These are phyloP conservation scores for Xylariaceae sp. DNA, from an alignment of 2,329 filamentous ascomycete genomes.

Conservation along the genomic window DNA sequence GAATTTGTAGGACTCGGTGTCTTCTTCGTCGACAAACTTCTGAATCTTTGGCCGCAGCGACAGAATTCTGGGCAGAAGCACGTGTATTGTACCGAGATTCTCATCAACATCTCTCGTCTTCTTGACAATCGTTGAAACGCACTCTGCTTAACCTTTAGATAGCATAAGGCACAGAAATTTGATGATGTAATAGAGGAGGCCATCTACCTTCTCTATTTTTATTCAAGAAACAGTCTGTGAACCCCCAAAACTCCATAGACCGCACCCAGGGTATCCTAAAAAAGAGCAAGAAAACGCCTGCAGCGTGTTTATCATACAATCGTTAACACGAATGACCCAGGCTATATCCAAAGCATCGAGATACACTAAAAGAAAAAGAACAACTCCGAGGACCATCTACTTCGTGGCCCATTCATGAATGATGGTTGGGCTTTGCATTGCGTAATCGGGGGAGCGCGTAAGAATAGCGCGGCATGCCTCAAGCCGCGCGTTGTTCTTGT, in stretches of 20 bases:
- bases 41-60: constrained; percentile 78
- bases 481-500: constrained; percentile 48
- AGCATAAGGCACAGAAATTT: too few relatives aligned
- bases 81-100: constrained; percentile 79
- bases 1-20: constrained; percentile 84
- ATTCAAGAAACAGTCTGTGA: neutral
- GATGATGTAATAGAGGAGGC: neutral
- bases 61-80: constrained; percentile 82
- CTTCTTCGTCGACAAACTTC: constrained; percentile 78
- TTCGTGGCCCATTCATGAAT: constrained; percentile 49
- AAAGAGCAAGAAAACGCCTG: constrained; percentile 11
- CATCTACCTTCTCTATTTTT: too few relatives aligned
- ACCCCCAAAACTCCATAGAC: constrained; percentile 9
- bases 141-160: too few relatives aligned
- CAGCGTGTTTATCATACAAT: constrained; percentile 19
- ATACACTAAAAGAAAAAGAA: neutral
- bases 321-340: constrained; percentile 6
- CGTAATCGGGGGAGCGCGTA: constrained; percentile 44
- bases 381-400: neutral
- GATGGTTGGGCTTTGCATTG: constrained; percentile 49
- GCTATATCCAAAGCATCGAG: neutral
- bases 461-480: constrained; percentile 56
- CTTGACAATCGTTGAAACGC: constrained; percentile 86
- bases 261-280: constrained; percentile 24
- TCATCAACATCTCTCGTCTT: constrained; percentile 96